A percentile compares a stretch with the other conserved stretches of the same genome.
phyloP scores from a whole-genome alignment of 2,329 filamentous ascomycete species.

The Simplicillium aogashimaense region DNA sequence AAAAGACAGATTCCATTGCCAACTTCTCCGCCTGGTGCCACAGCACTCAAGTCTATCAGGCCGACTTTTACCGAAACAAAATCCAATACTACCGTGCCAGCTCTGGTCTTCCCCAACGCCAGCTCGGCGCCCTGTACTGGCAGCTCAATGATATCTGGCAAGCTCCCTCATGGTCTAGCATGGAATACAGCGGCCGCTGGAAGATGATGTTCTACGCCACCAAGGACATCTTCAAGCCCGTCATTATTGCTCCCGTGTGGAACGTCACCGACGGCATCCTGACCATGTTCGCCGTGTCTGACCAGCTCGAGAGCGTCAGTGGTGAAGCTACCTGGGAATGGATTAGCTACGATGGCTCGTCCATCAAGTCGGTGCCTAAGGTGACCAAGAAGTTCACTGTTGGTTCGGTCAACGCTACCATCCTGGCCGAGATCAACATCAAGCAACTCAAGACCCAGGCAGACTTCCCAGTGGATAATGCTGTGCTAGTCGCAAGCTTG shows the following conservation, averaged over 20 bases:
- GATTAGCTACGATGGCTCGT: slow-evolving; percentile 4
- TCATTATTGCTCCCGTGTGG: slow-evolving; percentile 48
- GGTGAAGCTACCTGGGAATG: slow-evolving; percentile 3
- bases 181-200: slow-evolving; percentile 54
- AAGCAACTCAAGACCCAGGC: too few species aligned
- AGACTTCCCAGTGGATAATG: too few species aligned
- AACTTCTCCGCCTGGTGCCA: slow-evolving; percentile 54
- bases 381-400: too few species aligned
- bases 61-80: slow-evolving; percentile 48
- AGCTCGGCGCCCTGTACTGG: slow-evolving; percentile 53
- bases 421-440: too few species aligned
- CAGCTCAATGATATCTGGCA: slow-evolving; percentile 57
- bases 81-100: slow-evolving; percentile 53
- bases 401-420: too few species aligned
- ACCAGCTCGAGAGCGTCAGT: background rate
- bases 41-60: slow-evolving; percentile 54
- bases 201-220: slow-evolving; percentile 50
- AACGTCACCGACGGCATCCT: slow-evolving; percentile 40
- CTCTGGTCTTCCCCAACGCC: slow-evolving; percentile 44
- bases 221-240: slow-evolving; percentile 44
- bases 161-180: slow-evolving; percentile 52
- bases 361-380: background rate
- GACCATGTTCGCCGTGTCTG: slow-evolving; percentile 24
- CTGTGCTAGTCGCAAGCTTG: too few species aligned
- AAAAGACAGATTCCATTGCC: slow-evolving; percentile 38